Percentiles rank a stretch among this genome's conserved stretches.
phyloP scores from a whole-genome alignment of 2,329 filamentous ascomycete species.

The Fusarium chuoi region DNA sequence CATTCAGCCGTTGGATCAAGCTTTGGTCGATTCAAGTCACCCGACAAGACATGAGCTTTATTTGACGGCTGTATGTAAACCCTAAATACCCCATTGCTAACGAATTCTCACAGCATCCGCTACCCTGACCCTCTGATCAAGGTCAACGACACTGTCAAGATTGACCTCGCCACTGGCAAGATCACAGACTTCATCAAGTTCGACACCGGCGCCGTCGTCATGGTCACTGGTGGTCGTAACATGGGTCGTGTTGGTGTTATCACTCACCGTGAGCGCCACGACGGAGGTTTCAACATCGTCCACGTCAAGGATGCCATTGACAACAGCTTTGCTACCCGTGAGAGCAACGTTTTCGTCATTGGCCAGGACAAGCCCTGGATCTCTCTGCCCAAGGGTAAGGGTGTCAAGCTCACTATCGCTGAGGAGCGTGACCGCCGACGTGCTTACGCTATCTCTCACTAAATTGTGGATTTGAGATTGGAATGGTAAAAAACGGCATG shows the following conservation, averaged over 20 bases:
- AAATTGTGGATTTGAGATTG: slow-evolving; percentile 49
- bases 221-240: slow-evolving; percentile 99
- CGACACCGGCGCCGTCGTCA: slow-evolving; percentile 97
- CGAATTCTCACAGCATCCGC: slow-evolving; percentile 77
- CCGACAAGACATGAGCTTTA: slow-evolving; percentile 50
- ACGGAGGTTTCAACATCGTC: slow-evolving; percentile 99
- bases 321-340: slow-evolving; percentile 99
- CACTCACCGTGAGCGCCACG: slow-evolving; percentile 99
- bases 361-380: slow-evolving; percentile 99
- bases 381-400: slow-evolving; percentile 99
- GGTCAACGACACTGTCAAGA: slow-evolving; percentile 99
- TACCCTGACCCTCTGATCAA: slow-evolving; percentile 99
- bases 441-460: slow-evolving; percentile 67
- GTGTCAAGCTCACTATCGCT: slow-evolving; percentile 99
- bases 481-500: slow-evolving; percentile 50
- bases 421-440: slow-evolving; percentile 99
- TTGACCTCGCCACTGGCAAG: slow-evolving; percentile 96
- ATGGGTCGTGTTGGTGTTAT: slow-evolving; percentile 99
- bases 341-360: slow-evolving; percentile 99
- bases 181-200: slow-evolving; percentile 98
- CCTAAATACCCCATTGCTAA: slow-evolving; percentile 53
- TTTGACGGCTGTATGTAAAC: slow-evolving; percentile 66
- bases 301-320: slow-evolving; percentile 99
- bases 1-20: slow-evolving; percentile 99
- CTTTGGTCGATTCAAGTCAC: slow-evolving; percentile 77